Conservation (phyloP, 345 rosid species). For the Turnera subulata region DNA sequence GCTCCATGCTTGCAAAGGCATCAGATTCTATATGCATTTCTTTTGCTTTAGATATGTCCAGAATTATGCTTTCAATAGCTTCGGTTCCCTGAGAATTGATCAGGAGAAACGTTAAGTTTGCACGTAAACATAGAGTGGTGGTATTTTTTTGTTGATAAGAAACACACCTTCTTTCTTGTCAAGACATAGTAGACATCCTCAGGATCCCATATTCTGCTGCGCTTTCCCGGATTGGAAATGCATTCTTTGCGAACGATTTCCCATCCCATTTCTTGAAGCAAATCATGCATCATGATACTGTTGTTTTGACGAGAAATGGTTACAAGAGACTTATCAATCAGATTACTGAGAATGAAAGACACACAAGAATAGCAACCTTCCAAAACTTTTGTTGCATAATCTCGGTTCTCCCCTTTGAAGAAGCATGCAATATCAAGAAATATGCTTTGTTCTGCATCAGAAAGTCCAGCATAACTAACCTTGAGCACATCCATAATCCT, state of each 20-base stretch:
- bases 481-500: conserved; percentile 1
- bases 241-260: conserved; percentile 1
- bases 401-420: neutral
- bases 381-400: neutral
- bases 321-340: conserved; percentile 7
- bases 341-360: neutral
- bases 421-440: conserved; percentile 13
- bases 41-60: neutral
- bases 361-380: neutral
- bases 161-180: conserved; percentile 7
- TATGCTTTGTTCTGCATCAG: neutral
- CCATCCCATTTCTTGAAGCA: conserved; percentile 19
- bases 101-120: too few species aligned
- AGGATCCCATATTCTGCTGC: conserved; percentile 15
- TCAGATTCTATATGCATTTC: neutral
- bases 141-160: too few species aligned
- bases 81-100: conserved; percentile 4
- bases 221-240: neutral
- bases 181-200: neutral
- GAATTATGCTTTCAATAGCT: conserved; percentile 9
- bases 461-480: neutral
- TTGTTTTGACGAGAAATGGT: neutral
- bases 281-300: conserved; percentile 10
- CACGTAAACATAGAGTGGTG: too few species aligned
- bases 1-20: conserved; percentile 1